Evolutionary conservation across 2,329 filamentous ascomycete genomes (phyloP), one percentile per base, ranked within the genome.

Genomic region (Thermomyces lanuginosus): DNA sequence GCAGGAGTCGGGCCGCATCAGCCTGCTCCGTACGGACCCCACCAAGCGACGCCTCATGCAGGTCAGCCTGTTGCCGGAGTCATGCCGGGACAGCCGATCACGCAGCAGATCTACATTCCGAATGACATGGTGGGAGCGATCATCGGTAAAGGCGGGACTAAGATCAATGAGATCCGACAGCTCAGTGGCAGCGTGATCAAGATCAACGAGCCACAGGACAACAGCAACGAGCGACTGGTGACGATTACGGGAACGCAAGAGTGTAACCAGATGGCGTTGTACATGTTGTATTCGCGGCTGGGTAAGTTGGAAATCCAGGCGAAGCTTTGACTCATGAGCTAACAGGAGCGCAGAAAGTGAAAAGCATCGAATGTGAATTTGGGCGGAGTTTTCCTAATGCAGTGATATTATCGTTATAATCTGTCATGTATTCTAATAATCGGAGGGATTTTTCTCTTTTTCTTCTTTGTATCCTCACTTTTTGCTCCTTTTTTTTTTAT

Each of bases 81-180:
- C 56, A 66, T 84, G 44, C 75, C 78, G 21, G 81, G 80, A 27
- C 76, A 81, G 37, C 82, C 84, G 26, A 64, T 95, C 46, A 98
- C 89, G 3, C 89, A 98, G 56, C 89, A 98, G 56, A 98, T 98
- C 40, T 98, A 79, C 60, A 98, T 98, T 43, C 89, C 89, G 32
- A 98, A 98, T 50, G 89, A 98, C 48, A 95, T 98, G 89, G 89
- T 98, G 28, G 89, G 89, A 36, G 89, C 89, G 30, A 98, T 98
- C 45, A 98, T 98, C 43, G 89, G 89, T 46, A 98, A 98, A 61
- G 89, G 89, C 35, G 89, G 89, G 38, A 80, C 83, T 30, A 98
- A 98, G 69, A 98, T 98, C 66, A 98, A 98, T 50, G 89, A 98
- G 58, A 98, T 98, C 39, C 75, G 89, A 41, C 83, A 93, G 53